Base-by-base conservation (phyloP, 257 asterid genomes). In the Solanum medicagineum region DNA sequence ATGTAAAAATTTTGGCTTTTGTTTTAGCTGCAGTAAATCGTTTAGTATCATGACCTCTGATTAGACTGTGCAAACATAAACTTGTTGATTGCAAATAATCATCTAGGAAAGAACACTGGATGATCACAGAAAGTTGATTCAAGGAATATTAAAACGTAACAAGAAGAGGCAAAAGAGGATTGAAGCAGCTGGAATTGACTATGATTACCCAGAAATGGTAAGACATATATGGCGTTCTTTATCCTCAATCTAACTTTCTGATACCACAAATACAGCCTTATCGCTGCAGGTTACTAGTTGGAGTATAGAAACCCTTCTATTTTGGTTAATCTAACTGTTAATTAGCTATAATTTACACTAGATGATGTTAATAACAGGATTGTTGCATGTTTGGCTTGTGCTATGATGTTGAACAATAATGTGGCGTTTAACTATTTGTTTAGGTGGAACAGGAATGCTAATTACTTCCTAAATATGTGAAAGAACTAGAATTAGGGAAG, bases 121-220 rank as follows among this genome's bases (percentile, higher is more conserved):
- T 40, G 91, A 90, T 87, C 97, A 94, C 89, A 88, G 89, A 80
- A 95, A 95, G 86, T 87, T 94, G 87, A 90, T 94, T 69, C 84
- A 86, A 53, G 89, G 95, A 75, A 84, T 96, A 66, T 36, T 94
- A 88, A 94, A 88, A 88, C 89, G 95, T 84, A 97, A 95, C 84
- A 85, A 88, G 85, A 90, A 89, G 87, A 91, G 97, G 89, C 87
- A 92, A 83, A 92, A 92, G 92, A 94, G 91, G 85, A 96, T 96
- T 40, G 95, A 90, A 86, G 97, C 95, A 75, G 97, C 97, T 84
- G 98, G 98, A 36, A 95, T 96, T 81, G 94, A 93, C 45, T 96
- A 94, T 36, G 91, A 93, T 80, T 95, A 95, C 89, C 98, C 98
- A 16, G 95, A 92, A 90, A 84, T 96, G 15, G 98, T 95, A 94